Evolutionary conservation across 441 rosid species (phyloP), one percentile per base, ranked within the genome.

Genomic region (Capsella rubella): DNA sequence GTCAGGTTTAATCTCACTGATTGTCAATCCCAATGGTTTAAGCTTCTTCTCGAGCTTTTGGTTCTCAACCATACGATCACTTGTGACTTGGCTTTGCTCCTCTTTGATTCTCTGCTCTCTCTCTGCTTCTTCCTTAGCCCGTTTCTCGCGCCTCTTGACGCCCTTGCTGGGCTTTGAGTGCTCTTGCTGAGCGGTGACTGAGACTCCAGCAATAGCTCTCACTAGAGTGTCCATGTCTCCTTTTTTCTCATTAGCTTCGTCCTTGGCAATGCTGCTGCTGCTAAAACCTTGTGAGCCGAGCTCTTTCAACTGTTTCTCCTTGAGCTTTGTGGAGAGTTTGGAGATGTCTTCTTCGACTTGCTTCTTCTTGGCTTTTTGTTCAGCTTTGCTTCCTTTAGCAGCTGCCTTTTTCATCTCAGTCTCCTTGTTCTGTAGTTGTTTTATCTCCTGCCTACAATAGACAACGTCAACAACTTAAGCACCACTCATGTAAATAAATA

Each of bases 311-410:
- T 95, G 99, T 59, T 81, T 93, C 67, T 85, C 89, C 82, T 87
- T 86, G n/a, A 95, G 92, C 78, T 90, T 78, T 0, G 87, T 43
- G 15, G 97, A 90, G 34, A 87, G 97, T 71, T 69, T 87, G 0
- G 91, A 81, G 10, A 95, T 77, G 72, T 92, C 92, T 78, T 95
- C 97, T 79, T 90, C 98, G 25, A 89, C 95, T 75, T 86, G 93
- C 88, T 92, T 95, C 91, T 90, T 92, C 89, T 95, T 89, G 8
- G 98, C 88, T 76, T 95, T 95, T 82, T 89, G 99, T 75, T 95
- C 98, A 40, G 98, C 96, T 82, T 95, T 95, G 88, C 98, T 92
- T 55, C 99, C 96, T 81, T 86, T 92, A 6, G 98, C 98, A 46
- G 99, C 99, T 0, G 85, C 96, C 80, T 88, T 95, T 71, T 92